Percentiles rank a stretch among this genome's conserved stretches.
Evolutionary conservation across 2,329 filamentous ascomycete genomes (phyloP).

Genomic region (Fusarium sublunatum): DNA sequence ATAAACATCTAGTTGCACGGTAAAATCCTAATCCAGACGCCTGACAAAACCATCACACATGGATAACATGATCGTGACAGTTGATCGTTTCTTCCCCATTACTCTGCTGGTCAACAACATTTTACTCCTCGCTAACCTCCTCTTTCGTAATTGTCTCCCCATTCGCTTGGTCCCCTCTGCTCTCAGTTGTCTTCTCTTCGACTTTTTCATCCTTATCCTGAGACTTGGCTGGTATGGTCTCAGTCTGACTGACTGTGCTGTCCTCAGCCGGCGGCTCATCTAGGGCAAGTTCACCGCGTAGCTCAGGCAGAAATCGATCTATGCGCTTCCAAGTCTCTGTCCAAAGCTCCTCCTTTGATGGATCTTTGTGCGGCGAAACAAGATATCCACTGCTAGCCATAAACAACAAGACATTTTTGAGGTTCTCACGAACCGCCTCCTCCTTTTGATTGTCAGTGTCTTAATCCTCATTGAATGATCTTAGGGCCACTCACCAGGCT

Average conservation of each 20-base stretch:
- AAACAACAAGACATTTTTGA: conserved; percentile 96
- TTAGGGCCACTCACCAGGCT: conserved; percentile 73
- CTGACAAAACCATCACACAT: background rate
- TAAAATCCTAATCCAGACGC: conserved; percentile 21
- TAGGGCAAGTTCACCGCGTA: conserved; percentile 66
- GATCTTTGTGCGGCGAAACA: conserved; percentile 72
- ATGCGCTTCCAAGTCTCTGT: conserved; percentile 73
- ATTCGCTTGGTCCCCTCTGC: conserved; percentile 5
- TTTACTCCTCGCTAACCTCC: conserved; percentile 10
- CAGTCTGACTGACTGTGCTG: background rate
- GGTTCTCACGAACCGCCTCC: conserved; percentile 92
- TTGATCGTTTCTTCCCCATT: background rate
- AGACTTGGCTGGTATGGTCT: background rate
- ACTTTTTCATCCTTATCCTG: conserved; percentile 10
- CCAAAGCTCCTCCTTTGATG: conserved; percentile 67
- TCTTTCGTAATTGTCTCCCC: conserved; percentile 12
- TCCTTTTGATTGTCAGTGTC: conserved; percentile 65
- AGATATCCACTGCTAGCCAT: conserved; percentile 92
- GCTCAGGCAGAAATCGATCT: conserved; percentile 71
- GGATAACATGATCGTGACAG: background rate
- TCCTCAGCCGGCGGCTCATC: conserved; percentile 53
- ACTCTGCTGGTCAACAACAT: background rate
- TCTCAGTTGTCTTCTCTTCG: conserved; percentile 14
- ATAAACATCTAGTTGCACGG: conserved; percentile 10
- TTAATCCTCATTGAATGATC: background rate